Percentiles rank a stretch among this genome's conserved stretches.
Conservation (phyloP, 2,329 filamentous ascomycete genomes). For the Hortaea sp. region DNA sequence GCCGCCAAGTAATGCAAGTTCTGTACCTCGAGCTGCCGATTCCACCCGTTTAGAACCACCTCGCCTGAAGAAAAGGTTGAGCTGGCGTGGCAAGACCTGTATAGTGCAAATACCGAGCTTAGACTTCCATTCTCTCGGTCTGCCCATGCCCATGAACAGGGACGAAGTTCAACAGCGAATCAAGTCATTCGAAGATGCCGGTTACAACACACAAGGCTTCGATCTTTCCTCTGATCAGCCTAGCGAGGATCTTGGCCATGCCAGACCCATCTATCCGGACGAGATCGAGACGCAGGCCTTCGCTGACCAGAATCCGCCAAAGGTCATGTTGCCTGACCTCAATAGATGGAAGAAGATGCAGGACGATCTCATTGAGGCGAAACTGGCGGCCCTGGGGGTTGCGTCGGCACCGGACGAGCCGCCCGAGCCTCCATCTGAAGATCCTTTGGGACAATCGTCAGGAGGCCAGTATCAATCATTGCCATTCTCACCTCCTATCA, state of each 20-base stretch:
- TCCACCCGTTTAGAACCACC: constrained; percentile 18
- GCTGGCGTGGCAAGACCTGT: constrained; percentile 37
- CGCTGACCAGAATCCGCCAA: constrained; percentile 38
- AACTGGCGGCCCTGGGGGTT: constrained; percentile 82
- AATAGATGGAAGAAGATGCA: constrained; percentile 72
- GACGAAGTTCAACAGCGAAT: constrained; percentile 53
- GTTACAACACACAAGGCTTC: constrained; percentile 60
- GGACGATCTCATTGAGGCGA: constrained; percentile 75
- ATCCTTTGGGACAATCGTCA: constrained; percentile 62
- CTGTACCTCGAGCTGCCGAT: constrained; percentile 2
- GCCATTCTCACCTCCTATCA: constrained; percentile 74
- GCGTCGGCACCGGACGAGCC: constrained; percentile 62
- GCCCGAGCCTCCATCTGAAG: constrained; percentile 38
- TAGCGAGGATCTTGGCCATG: constrained; percentile 38
- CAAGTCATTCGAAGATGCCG: constrained; percentile 55
- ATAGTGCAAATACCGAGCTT: constrained; percentile 35
- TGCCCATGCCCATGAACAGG: constrained; percentile 34
- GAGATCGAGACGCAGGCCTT: constrained; percentile 27
- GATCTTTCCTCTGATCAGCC: constrained; percentile 42
- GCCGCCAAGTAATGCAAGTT: neutral
- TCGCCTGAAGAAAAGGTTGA: constrained; percentile 34
- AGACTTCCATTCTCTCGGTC: constrained; percentile 32
- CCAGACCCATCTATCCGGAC: constrained; percentile 58
- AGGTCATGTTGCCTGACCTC: constrained; percentile 60
- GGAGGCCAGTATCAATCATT: constrained; percentile 60